Percentiles rank a stretch among this genome's conserved stretches.
phyloP scores from a whole-genome alignment of 495 filamentous ascomycete species.

The Podospora bellae-mahoneyi region DNA sequence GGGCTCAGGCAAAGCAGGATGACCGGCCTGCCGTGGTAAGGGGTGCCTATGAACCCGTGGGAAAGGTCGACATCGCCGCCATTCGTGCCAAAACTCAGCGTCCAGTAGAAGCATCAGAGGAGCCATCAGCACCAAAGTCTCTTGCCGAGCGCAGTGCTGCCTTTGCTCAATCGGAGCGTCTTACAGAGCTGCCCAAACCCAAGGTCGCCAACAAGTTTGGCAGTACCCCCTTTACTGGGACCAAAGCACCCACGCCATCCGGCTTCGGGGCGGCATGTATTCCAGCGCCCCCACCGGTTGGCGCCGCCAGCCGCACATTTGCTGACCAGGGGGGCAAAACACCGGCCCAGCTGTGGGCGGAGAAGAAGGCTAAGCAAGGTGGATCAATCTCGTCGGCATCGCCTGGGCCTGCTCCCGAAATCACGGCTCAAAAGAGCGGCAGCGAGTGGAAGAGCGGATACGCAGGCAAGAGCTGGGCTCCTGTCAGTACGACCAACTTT shows the following conservation, averaged over 20 bases:
- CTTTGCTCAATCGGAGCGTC: conserved; percentile 67
- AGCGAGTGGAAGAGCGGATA: conserved; percentile 88
- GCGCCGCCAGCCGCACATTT: conserved; percentile 84
- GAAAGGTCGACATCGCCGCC: conserved; percentile 93
- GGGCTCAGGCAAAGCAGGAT: conserved; percentile 72
- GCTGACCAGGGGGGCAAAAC: conserved; percentile 94
- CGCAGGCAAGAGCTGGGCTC: conserved; percentile 79
- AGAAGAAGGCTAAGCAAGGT: conserved; percentile 84
- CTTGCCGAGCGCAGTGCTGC: conserved; percentile 65
- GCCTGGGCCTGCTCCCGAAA: conserved; percentile 46
- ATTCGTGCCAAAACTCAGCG: conserved; percentile 78
- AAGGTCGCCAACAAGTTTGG: conserved; percentile 87
- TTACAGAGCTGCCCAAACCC: conserved; percentile 87
- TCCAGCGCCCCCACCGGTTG: conserved; percentile 57
- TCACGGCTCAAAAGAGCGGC: conserved; percentile 66
- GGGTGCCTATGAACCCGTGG: conserved; percentile 88
- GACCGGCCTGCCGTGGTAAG: conserved; percentile 81
- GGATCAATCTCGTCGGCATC: conserved; percentile 48
- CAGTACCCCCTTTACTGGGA: conserved; percentile 70
- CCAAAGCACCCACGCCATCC: conserved; percentile 73
- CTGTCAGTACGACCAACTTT: conserved; percentile 69
- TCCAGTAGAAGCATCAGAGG: conserved; percentile 48
- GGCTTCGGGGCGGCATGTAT: conserved; percentile 51
- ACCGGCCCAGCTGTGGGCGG: conserved; percentile 93
- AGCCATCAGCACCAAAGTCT: conserved; percentile 49